phyloP scores from a whole-genome alignment of 768 basidiomycete species.

The Mycena leptocephala region DNA sequence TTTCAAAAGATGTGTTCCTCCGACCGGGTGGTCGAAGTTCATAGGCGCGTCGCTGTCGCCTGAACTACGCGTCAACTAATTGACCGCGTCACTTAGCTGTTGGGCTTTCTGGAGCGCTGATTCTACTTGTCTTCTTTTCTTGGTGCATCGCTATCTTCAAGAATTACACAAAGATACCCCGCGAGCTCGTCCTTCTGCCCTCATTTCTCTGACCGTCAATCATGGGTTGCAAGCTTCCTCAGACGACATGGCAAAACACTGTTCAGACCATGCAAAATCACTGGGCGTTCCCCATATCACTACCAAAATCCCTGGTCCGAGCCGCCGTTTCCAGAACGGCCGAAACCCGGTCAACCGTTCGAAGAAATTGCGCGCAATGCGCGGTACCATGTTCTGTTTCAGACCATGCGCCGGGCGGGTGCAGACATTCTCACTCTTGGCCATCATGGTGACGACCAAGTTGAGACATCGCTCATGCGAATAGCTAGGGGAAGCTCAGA shows the following conservation, averaged over 20 bases:
- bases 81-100: slow-evolving; percentile 63
- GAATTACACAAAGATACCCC: slow-evolving; percentile 28
- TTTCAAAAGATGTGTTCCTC: slow-evolving; percentile 59
- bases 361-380: slow-evolving; percentile 74
- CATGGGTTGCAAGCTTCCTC: slow-evolving; percentile 80
- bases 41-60: slow-evolving; percentile 57
- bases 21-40: slow-evolving; percentile 63
- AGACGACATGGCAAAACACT: slow-evolving; percentile 66
- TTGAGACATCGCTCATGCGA: slow-evolving; percentile 87
- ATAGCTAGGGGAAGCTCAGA: slow-evolving; percentile 70
- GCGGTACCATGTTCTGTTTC: slow-evolving; percentile 69
- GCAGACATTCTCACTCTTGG: slow-evolving; percentile 72
- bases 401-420: slow-evolving; percentile 57
- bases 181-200: slow-evolving; percentile 36
- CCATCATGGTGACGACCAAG: slow-evolving; percentile 89
- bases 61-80: not conserved
- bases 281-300: slow-evolving; percentile 66
- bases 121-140: slow-evolving; percentile 84
- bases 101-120: slow-evolving; percentile 90
- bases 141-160: slow-evolving; percentile 66
- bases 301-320: slow-evolving; percentile 71
- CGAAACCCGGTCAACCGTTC: slow-evolving; percentile 56
- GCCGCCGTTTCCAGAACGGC: slow-evolving; percentile 65
- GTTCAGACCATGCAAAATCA: slow-evolving; percentile 57
- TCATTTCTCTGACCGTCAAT: slow-evolving; percentile 77